Evolutionary conservation across 2,329 filamentous ascomycete genomes (phyloP), one percentile per base, ranked within the genome.

Genomic region (Fusarium tuaranense): DNA sequence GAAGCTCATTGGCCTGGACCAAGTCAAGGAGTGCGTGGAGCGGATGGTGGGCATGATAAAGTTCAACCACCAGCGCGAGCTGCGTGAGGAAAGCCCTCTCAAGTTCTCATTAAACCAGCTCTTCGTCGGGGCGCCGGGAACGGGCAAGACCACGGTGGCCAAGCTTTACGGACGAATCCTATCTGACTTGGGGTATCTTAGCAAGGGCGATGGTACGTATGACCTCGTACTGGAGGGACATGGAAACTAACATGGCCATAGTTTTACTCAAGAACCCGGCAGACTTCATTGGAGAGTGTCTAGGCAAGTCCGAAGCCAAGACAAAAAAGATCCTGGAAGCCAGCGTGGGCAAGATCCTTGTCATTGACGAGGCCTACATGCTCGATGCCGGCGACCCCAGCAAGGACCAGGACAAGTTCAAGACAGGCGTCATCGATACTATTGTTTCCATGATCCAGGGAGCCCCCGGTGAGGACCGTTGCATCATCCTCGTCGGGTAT

Each of bases 341-440:
- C 9, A 53, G 30, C 4, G 14, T 59, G 13, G 53, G 63, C 6
- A 53, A 53, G 6, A 32, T 65, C 5, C 46, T 65, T 7, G 34
- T 65, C n/a, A 60, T 65, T 5, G 63, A 65, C 18, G 51, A 65
- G 14, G 63, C 63, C 18, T 53, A 65, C 12, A 5, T 59, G 8
- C 38, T 65, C 14, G 58, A 58, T 13, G 12, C 27, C 27, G 51
- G 32, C 22, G 20, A 27, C 7, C n/a, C 51, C 25, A 18, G 22
- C 27, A 55, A 18, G 18, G 51, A 55, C 5, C 20, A 20, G 13
- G 41, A 46, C 6, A 46, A 46, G 20, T 38, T 34, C 27, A 30
- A 32, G 14, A 30, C 32, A 22, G 53, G 53, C 16, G 34, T 65
- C 14, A 65, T 65, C 1, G 51, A 65, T 20, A 59, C 63, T 1